Conservation (phyloP, 169 alveolate species). For the Eimeria nieschulzi region DNA sequence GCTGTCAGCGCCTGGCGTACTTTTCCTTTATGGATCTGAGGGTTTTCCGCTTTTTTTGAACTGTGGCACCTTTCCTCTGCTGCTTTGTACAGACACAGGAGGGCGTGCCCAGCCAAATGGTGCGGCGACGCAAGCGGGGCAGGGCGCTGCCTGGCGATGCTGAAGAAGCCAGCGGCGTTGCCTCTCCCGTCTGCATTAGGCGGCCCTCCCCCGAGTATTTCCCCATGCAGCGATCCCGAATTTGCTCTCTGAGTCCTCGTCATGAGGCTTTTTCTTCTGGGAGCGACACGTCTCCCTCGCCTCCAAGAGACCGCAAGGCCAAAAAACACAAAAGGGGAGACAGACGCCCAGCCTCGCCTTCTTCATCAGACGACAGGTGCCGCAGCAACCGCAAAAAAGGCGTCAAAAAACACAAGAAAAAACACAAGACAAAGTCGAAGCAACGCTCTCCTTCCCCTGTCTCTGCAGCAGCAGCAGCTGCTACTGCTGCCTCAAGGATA, state of each 20-base stretch:
- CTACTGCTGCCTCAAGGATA: neutral
- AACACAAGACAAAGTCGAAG: neutral
- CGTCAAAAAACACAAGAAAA: neutral
- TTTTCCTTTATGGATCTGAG: no score
- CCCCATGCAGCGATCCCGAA: constrained; percentile 10
- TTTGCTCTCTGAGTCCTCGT: no score
- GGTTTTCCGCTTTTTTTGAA: no score
- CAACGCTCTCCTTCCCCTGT: neutral
- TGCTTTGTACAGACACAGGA: no score
- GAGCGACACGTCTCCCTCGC: no score
- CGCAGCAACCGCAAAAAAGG: neutral
- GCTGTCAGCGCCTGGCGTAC: no score
- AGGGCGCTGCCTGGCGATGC: neutral
- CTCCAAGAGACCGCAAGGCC: no score
- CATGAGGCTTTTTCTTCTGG: no score
- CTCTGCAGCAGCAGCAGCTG: neutral
- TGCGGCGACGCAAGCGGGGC: constrained; percentile 2
- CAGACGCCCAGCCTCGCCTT: constrained; percentile 5
- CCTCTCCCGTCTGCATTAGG: neutral
- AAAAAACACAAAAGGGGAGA: neutral
- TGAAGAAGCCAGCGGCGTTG: neutral
- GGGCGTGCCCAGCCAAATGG: neutral
- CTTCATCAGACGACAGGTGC: neutral
- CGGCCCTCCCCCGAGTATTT: constrained; percentile 27
- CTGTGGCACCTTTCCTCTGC: no score